These are phyloP conservation scores for Ophiostoma triangulosporum DNA, from an alignment of 2,329 filamentous ascomycete species.

Conservation along the genomic window DNA sequence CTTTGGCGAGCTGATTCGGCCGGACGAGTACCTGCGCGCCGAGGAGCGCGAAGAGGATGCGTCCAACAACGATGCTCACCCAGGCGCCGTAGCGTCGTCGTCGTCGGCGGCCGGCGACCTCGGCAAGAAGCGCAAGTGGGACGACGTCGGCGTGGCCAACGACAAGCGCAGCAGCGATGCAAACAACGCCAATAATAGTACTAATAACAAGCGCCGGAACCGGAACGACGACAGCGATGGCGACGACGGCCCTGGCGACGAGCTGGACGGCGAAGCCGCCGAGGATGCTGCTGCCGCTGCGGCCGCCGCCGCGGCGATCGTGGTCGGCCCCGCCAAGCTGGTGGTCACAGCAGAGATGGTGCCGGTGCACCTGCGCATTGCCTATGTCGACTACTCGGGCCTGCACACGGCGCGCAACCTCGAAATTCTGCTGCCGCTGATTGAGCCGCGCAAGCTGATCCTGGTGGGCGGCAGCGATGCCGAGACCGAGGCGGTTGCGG, in stretches of 20 bases:
- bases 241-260: slow-evolving; percentile 22
- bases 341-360: slow-evolving; percentile 50
- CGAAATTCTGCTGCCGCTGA: slow-evolving; percentile 87
- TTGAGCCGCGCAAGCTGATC: slow-evolving; percentile 87
- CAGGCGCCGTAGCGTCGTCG: slow-evolving; percentile 36
- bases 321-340: slow-evolving; percentile 52
- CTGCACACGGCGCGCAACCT: slow-evolving; percentile 87
- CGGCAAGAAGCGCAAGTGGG: slow-evolving; percentile 91
- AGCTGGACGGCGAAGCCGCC: slow-evolving; percentile 43
- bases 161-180: slow-evolving; percentile 44
- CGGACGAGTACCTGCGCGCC: slow-evolving; percentile 84
- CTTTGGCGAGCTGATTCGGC: slow-evolving; percentile 84
- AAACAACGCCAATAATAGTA: not conserved
- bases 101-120: slow-evolving; percentile 32
- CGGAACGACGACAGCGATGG: not conserved
- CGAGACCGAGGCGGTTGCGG: slow-evolving; percentile 67
- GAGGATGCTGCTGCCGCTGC: slow-evolving; percentile 37
- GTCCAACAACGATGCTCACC: slow-evolving; percentile 27
- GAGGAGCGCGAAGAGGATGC: slow-evolving; percentile 75
- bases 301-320: slow-evolving; percentile 30
- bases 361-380: slow-evolving; percentile 59
- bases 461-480: slow-evolving; percentile 68
- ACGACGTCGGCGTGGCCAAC: slow-evolving; percentile 41
- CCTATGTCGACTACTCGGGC: slow-evolving; percentile 83
- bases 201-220: slow-evolving; percentile 9